Percentiles rank a stretch among this genome's conserved stretches.
These are phyloP conservation scores for Salix viminalis DNA, from an alignment of 345 rosid genomes.

Conservation along the genomic window DNA sequence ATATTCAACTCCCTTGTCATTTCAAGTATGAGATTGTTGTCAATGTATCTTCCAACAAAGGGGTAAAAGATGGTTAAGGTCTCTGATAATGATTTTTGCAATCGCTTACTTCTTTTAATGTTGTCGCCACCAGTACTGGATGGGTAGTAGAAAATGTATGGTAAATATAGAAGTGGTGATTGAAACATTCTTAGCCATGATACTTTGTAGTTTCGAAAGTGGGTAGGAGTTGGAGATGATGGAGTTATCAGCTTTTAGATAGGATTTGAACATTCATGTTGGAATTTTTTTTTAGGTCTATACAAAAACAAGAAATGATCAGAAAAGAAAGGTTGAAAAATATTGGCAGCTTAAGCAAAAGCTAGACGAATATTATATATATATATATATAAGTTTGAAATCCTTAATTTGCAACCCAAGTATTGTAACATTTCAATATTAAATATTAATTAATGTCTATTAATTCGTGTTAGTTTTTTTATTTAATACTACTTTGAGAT, in stretches of 20 bases:
- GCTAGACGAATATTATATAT: background rate
- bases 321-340: background rate
- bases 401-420: background rate
- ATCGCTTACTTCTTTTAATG: background rate
- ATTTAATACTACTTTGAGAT: too few species aligned
- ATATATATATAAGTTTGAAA: background rate
- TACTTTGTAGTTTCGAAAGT: background rate
- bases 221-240: background rate
- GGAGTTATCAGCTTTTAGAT: background rate
- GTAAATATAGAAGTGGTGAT: background rate
- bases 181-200: background rate
- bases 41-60: background rate
- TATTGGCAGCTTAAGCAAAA: background rate
- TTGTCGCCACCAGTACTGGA: background rate
- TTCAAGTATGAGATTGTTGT: background rate
- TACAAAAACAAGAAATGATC: background rate
- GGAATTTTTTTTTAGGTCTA: background rate
- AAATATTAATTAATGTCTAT: too few species aligned
- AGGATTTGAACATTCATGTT: background rate
- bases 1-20: background rate
- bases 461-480: background rate
- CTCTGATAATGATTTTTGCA: background rate
- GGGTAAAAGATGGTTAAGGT: background rate
- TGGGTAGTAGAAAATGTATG: background rate
- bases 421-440: background rate